Evolutionary conservation across 1,284 basidiomycete species (phyloP), one percentile per base, ranked within the genome.

Genomic region (Malassezia sympodialis): DNA sequence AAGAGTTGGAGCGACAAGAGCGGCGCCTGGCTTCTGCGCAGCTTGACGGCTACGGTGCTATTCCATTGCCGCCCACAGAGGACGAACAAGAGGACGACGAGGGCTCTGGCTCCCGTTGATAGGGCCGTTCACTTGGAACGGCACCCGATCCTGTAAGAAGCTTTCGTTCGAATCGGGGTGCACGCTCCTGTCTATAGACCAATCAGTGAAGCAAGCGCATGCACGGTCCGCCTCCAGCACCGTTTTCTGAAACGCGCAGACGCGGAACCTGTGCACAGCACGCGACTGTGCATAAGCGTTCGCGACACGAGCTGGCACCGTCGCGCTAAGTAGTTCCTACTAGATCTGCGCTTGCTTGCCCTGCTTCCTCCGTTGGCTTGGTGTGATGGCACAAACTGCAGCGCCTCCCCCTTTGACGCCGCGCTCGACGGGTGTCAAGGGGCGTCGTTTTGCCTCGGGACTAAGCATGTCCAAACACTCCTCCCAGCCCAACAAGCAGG

Each of bases 1-100:
- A 67, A 19, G 52, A 48, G n/a, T 21, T 51, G 40, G 65, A 68
- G 21, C 59, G 59, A 1, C 43, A 34, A 7, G 43, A 46, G 27
- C 51, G 56, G 8, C 43, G 46, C 6, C 37, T 52, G 30, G 52
- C 46, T 1, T 40, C 43, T n/a, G 43, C 45, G 21, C 32, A 40
- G 21, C n/a, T 46, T 5, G 56, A 46, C n/a, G 57, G 51, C 19
- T 57, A 57, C 23, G 45, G 21, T 27, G 27, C 51, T 7, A 51
- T 57, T 23, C 49, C 23, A 2, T 23, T 57, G 24, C 55, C 55
- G 10, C 44, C 56, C 8, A n/a, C 15, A 8, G 39, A 51, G 28
- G 47, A 42, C 15, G 49, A 53, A 3, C 14, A 46, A 24, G 49
- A 27, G 23, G 43, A 17, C 6, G 1, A 30, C 8, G 40, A 42